phyloP scores from a whole-genome alignment of 2,329 filamentous ascomycete genomes.

The Graphilbum sp. region DNA sequence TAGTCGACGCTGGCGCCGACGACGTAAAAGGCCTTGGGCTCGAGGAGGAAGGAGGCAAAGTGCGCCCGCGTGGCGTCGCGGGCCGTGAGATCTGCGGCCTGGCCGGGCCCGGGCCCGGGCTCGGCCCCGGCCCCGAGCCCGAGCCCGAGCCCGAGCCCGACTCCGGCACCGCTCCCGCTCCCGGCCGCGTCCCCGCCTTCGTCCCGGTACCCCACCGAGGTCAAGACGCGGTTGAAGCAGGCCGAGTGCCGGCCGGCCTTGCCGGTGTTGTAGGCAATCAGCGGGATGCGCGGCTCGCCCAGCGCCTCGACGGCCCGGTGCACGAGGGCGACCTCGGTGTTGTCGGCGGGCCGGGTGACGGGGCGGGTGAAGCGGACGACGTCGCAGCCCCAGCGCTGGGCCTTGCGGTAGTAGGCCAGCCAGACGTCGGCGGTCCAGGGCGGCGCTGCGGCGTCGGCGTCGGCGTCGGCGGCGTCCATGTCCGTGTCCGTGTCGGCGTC shows the following conservation, averaged over 20 bases:
- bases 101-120: no score
- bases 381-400: constrained; percentile 39
- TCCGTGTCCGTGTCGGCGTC: constrained; percentile 26
- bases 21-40: constrained; percentile 51
- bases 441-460: constrained; percentile 20
- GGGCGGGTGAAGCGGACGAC: constrained; percentile 44
- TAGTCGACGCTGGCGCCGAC: constrained; percentile 51
- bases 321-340: constrained; percentile 31
- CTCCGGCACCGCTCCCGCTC: no score
- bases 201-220: constrained; percentile 30
- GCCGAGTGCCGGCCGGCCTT: constrained; percentile 23
- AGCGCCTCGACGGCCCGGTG: constrained; percentile 24
- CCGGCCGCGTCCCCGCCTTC: no score
- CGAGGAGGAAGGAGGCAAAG: constrained; percentile 44
- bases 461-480: constrained; percentile 24
- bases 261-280: constrained; percentile 30
- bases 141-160: no score
- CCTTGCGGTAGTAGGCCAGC: constrained; percentile 34
- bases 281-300: constrained; percentile 25
- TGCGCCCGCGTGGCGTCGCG: constrained; percentile 41
- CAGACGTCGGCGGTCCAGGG: constrained; percentile 40
- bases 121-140: no score
- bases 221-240: constrained; percentile 30
- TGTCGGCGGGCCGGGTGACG: constrained; percentile 36
- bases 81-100: constrained; percentile 36